Evolutionary conservation across 202 grass and related monocot species (phyloP).

Genomic region (Miscanthus sacchariflorus): DNA sequence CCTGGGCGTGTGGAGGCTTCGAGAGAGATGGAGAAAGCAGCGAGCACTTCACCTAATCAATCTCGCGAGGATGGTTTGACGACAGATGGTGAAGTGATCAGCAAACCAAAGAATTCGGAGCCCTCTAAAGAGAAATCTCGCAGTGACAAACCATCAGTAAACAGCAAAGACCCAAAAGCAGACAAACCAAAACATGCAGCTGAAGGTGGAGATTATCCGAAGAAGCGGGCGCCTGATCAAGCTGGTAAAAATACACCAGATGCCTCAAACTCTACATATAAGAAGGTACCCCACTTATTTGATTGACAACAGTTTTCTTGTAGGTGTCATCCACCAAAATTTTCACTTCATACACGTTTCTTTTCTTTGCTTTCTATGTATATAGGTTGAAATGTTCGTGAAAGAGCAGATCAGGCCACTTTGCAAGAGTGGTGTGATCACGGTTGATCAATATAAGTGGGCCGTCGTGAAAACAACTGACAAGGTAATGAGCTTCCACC

Average conservation of each 20-base stretch:
- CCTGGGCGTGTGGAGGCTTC: slow-evolving; percentile 9
- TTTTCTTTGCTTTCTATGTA: neutral
- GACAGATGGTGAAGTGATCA: slow-evolving; percentile 40
- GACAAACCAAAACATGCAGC: slow-evolving; percentile 39
- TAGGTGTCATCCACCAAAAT: neutral
- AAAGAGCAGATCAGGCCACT: slow-evolving; percentile 97
- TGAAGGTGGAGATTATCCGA: slow-evolving; percentile 45
- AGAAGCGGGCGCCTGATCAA: slow-evolving; percentile 47
- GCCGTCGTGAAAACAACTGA: slow-evolving; percentile 71
- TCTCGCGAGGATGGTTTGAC: slow-evolving; percentile 9
- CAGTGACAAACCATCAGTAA: slow-evolving; percentile 23
- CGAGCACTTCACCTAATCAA: slow-evolving; percentile 20
- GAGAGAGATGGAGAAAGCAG: slow-evolving; percentile 31
- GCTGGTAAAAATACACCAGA: slow-evolving; percentile 44
- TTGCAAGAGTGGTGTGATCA: slow-evolving; percentile 93
- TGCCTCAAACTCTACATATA: slow-evolving; percentile 65
- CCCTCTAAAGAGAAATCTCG: slow-evolving; percentile 34
- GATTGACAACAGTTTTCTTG: neutral
- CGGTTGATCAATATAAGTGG: slow-evolving; percentile 79
- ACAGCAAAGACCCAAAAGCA: slow-evolving; percentile 41
- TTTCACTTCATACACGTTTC: neutral
- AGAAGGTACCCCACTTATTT: slow-evolving; percentile 76
- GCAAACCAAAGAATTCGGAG: slow-evolving; percentile 27
- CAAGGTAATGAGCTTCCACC: slow-evolving; percentile 85
- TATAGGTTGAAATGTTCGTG: slow-evolving; percentile 80